Percentiles rank a stretch among this genome's conserved stretches.
phyloP scores from a whole-genome alignment of 306 rosid species.

The Pachyrhizus erosus region DNA sequence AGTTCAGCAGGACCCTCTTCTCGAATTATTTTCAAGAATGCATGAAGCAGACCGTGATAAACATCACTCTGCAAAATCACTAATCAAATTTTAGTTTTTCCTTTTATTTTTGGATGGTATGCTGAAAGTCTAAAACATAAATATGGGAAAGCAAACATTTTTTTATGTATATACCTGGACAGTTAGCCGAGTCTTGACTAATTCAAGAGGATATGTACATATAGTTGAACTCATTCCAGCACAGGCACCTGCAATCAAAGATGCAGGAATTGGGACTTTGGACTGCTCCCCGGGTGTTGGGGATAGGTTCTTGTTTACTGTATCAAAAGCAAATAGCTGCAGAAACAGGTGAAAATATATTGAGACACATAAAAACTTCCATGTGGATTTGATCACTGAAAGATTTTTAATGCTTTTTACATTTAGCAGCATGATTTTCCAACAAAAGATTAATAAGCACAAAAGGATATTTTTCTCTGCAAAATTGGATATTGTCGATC shows the following conservation, averaged over 20 bases:
- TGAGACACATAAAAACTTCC: conserved; percentile 39
- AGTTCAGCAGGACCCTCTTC: conserved; percentile 93
- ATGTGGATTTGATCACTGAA: conserved; percentile 13
- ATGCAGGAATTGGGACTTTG: conserved; percentile 82
- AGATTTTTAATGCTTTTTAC: background rate
- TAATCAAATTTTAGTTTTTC: conserved; percentile 18
- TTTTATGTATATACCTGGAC: conserved; percentile 67
- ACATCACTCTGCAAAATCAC: conserved; percentile 78
- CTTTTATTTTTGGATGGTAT: background rate
- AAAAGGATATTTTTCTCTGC: background rate
- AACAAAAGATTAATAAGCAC: background rate
- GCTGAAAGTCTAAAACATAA: conserved; percentile 14
- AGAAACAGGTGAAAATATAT: conserved; percentile 40
- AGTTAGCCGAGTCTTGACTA: conserved; percentile 91
- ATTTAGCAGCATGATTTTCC: conserved; percentile 28
- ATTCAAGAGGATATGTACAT: conserved; percentile 89
- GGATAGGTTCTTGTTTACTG: conserved; percentile 82
- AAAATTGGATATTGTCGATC: background rate
- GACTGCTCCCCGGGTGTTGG: conserved; percentile 77
- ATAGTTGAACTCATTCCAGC: conserved; percentile 97
- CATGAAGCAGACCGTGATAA: conserved; percentile 77
- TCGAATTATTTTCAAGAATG: conserved; percentile 75
- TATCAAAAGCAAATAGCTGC: conserved; percentile 95
- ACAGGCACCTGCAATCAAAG: conserved; percentile 95
- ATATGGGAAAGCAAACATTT: background rate